Evolutionary conservation across 352 stramenopile genomes (phyloP), one percentile per base, ranked within the genome.

Genomic region (Pythium sp.): DNA sequence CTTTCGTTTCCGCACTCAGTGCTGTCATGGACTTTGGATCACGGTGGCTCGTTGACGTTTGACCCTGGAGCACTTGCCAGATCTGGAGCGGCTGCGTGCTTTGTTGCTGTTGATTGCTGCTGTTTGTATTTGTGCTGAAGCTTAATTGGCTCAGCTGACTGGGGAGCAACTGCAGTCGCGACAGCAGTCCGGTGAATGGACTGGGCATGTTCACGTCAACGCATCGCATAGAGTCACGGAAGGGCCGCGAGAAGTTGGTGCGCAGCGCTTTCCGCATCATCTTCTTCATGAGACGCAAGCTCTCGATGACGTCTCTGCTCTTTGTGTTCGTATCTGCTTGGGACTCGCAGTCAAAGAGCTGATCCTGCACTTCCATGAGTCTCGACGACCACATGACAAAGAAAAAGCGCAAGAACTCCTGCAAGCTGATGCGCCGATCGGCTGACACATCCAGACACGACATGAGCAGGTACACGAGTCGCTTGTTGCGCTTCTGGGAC

Each of bases 151-250:
- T 20, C 22, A 32, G n/a, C 7, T 36, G 12, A 22, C 55, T 24
- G 11, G 76, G 53, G 2, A 66, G 56, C 46, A 84, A 65, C 41
- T 81, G 65, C 9, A 86, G 67, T 12, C 68, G 72, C 15, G 63
- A 49, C 5, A 86, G 66, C 12, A 86, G 68, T 5, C 72, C 72
- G 5, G 65, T 66, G 56, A 86, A 86, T 12, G 78, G 78, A 20
- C 78, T 74, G 2, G 78, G 78, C 28, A 82, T 67, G 41, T 22
- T 59, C 32, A 76, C 78, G 34, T 79, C 70, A 12, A 76, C 65
- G 43, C 79, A 87, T 3, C 79, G 79, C 79, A 87, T 87, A 1
- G 79, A 77, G 61, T 87, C 79, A 14, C 79, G 79, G 38, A 85
- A 87, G 1, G 77, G 77, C 7, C 79, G 75, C 26, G 77, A 85